Conservation (phyloP, 805 yeast species). For the Kluyveromyces aestuarii region DNA sequence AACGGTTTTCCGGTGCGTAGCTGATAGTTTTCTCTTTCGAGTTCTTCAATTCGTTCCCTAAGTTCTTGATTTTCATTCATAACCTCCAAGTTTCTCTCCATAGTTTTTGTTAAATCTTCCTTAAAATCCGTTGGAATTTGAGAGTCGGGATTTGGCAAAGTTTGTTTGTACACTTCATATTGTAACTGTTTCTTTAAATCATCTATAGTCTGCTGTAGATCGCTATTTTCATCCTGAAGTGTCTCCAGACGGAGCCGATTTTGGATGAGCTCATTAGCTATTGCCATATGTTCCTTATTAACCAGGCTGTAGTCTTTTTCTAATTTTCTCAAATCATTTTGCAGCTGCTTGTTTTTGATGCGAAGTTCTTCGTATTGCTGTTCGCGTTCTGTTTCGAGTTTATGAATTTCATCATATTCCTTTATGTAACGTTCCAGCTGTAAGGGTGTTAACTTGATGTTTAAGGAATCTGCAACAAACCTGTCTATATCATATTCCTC, state of each 20-base stretch:
- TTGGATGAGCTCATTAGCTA: constrained; percentile 81
- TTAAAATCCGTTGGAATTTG: constrained; percentile 34
- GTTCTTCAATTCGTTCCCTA: constrained; percentile 41
- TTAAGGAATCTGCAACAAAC: constrained; percentile 71
- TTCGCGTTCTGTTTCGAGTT: constrained; percentile 54
- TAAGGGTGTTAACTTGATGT: constrained; percentile 62
- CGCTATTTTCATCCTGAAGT: constrained; percentile 63
- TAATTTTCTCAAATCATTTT: constrained; percentile 62
- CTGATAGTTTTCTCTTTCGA: constrained; percentile 35
- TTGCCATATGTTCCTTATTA: constrained; percentile 74
- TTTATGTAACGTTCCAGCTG: constrained; percentile 59
- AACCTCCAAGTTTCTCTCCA: constrained; percentile 56
- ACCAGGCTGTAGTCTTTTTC: constrained; percentile 61
- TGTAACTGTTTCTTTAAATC: constrained; percentile 36
- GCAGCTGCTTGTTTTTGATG: constrained; percentile 59
- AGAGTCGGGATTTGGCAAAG: constrained; percentile 28
- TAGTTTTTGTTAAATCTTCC: constrained; percentile 47
- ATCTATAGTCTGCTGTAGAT: constrained; percentile 40
- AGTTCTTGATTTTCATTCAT: constrained; percentile 50
- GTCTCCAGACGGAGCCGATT: constrained; percentile 70
- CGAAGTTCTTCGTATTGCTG: constrained; percentile 56
- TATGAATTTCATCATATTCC: constrained; percentile 70
- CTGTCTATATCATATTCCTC: constrained; percentile 54
- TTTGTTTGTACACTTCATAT: constrained; percentile 24
- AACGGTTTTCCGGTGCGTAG: constrained; percentile 26